A percentile compares a stretch with the other conserved stretches of the same genome.
Evolutionary conservation across 305 asterid genomes (phyloP).

Genomic region (Ilex paraguariensis): DNA sequence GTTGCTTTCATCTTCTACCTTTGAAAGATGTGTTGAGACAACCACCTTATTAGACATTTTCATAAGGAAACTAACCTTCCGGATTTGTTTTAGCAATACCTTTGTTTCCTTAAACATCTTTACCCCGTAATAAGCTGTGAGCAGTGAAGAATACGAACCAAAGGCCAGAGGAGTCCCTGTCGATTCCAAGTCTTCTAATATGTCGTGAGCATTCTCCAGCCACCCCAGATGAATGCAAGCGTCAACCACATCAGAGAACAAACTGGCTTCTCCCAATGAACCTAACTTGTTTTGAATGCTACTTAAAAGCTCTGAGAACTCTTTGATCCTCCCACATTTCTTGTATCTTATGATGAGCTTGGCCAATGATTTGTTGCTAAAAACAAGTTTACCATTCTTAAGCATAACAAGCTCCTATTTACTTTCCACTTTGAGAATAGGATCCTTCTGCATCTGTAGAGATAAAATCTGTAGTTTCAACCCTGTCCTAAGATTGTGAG

Average conservation of each 20-base stretch:
- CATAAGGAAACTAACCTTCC: slow-evolving; percentile 17
- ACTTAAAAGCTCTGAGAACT: slow-evolving; percentile 58
- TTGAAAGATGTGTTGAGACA: slow-evolving; percentile 11
- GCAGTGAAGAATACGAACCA: slow-evolving; percentile 45
- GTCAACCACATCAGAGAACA: slow-evolving; percentile 47
- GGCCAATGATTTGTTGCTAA: slow-evolving; percentile 64
- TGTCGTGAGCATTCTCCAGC: slow-evolving; percentile 89
- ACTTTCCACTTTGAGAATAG: slow-evolving; percentile 33
- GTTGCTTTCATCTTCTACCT: slow-evolving; percentile 19
- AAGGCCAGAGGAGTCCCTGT: slow-evolving; percentile 30
- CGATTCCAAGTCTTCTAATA: slow-evolving; percentile 67
- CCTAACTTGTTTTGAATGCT: slow-evolving; percentile 31
- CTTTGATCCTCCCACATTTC: slow-evolving; percentile 43
- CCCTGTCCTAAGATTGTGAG: slow-evolving; percentile 58
- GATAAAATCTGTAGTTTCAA: slow-evolving; percentile 53
- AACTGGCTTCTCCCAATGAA: slow-evolving; percentile 23
- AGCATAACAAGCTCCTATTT: slow-evolving; percentile 35
- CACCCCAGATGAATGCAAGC: slow-evolving; percentile 70
- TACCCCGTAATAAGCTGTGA: slow-evolving; percentile 43
- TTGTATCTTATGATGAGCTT: slow-evolving; percentile 47
- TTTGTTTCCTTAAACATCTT: slow-evolving; percentile 67
- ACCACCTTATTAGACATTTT: slow-evolving; percentile 16
- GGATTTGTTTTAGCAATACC: slow-evolving; percentile 41
- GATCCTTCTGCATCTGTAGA: slow-evolving; percentile 42
- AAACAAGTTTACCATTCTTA: slow-evolving; percentile 49